Conservation (phyloP, 2,329 filamentous ascomycete genomes). For the Neopestalotiopsis clavispora region DNA sequence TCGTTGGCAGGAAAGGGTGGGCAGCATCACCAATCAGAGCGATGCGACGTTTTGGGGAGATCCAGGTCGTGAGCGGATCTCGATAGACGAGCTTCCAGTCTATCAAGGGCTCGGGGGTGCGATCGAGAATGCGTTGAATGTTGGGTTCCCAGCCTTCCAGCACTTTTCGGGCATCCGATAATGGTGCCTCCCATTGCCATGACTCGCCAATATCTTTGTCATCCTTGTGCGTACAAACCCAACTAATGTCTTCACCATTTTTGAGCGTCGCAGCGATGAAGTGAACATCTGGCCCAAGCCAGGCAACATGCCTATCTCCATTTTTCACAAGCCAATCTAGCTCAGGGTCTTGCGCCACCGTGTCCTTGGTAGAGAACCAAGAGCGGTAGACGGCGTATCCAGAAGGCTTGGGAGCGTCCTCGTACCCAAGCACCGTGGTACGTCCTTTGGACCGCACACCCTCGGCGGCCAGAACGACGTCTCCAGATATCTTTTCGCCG, state of each 20-base stretch:
- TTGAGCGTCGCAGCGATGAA: conserved; percentile 59
- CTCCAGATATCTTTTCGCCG: conserved; percentile 43
- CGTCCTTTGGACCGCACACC: conserved; percentile 52
- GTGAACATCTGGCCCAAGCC: conserved; percentile 58
- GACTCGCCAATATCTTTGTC: conserved; percentile 35
- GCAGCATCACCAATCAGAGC: conserved; percentile 54
- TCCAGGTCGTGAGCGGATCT: conserved; percentile 45
- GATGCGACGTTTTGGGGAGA: conserved; percentile 44
- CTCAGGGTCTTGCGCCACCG: conserved; percentile 46
- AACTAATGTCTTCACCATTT: conserved; percentile 55
- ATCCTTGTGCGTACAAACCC: conserved; percentile 57
- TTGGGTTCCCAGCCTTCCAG: conserved; percentile 37
- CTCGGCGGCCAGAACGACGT: conserved; percentile 52
- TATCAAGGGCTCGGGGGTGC: conserved; percentile 36
- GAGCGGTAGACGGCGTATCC: conserved; percentile 51
- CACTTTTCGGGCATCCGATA: conserved; percentile 34
- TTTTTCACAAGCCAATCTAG: conserved; percentile 50
- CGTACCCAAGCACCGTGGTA: conserved; percentile 49
- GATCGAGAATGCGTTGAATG: conserved; percentile 46
- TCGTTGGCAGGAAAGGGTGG: conserved; percentile 54
- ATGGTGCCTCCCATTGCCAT: conserved; percentile 29
- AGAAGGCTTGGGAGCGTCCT: conserved; percentile 46
- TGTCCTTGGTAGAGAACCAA: conserved; percentile 48
- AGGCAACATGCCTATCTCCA: conserved; percentile 56
- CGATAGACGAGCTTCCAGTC: conserved; percentile 44